These are phyloP conservation scores for Fusarium mundagurra DNA, from an alignment of 2,329 filamentous ascomycete species.

Conservation along the genomic window DNA sequence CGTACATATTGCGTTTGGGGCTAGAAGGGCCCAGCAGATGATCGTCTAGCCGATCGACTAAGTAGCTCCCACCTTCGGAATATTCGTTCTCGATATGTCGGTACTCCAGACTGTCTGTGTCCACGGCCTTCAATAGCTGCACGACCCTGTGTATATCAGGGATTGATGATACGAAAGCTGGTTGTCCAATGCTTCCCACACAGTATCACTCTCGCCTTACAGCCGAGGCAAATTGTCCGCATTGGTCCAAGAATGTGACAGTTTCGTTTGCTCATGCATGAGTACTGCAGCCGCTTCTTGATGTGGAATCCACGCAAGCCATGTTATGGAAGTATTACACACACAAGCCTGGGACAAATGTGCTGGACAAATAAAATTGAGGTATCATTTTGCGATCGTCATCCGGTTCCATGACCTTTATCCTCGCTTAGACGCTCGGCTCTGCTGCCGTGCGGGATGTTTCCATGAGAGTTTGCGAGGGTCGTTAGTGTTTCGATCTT, in stretches of 20 bases:
- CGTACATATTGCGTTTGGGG: neutral
- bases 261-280: conserved; percentile 24
- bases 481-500: neutral
- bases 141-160: neutral
- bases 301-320: conserved; percentile 3
- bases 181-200: neutral
- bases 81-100: neutral
- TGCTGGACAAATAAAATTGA: neutral
- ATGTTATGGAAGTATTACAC: neutral
- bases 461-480: neutral
- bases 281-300: conserved; percentile 25
- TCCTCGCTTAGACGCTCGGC: neutral
- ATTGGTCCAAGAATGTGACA: conserved; percentile 18
- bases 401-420: neutral
- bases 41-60: neutral
- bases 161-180: neutral
- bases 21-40: neutral
- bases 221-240: neutral
- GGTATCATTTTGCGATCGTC: conserved; percentile 4
- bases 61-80: neutral
- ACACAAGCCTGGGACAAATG: neutral
- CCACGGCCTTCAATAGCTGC: neutral
- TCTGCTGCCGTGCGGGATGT: neutral
- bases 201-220: conserved; percentile 12
- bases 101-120: neutral